A percentile compares a stretch with the other conserved stretches of the same genome.
phyloP scores from a whole-genome alignment of 306 rosid genomes.

The Fragaria nilgerrensis region DNA sequence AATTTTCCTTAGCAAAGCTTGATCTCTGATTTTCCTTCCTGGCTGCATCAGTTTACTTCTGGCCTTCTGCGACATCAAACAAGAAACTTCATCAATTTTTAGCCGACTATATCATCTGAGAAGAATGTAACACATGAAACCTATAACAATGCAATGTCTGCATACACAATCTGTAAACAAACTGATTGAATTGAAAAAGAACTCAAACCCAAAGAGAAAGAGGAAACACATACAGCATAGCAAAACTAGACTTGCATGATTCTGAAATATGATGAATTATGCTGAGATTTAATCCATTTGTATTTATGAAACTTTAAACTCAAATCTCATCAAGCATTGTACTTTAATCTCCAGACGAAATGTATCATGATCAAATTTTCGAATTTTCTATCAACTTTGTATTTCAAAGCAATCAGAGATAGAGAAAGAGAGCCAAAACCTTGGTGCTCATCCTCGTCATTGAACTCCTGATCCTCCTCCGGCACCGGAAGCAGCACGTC shows the following conservation, averaged over 20 bases:
- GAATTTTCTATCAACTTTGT: background rate
- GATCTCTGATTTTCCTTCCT: background rate
- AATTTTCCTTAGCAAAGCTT: background rate
- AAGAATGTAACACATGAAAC: background rate
- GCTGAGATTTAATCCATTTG: background rate
- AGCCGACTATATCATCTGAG: background rate
- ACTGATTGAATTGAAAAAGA: too few relatives aligned
- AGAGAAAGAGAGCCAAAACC: background rate
- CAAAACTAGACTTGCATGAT: too few relatives aligned
- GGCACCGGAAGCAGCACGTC: slow-evolving; percentile 67
- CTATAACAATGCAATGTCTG: background rate
- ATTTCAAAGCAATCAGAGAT: background rate
- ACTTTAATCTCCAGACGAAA: too few relatives aligned
- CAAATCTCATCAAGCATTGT: too few relatives aligned
- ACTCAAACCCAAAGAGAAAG: too few relatives aligned
- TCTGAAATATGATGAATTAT: too few relatives aligned
- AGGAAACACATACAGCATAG: too few relatives aligned
- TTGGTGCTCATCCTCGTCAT: slow-evolving; percentile 38
- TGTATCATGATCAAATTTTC: too few relatives aligned
- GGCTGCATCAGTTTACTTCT: slow-evolving; percentile 4
- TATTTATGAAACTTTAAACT: too few relatives aligned
- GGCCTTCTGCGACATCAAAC: slow-evolving; percentile 20
- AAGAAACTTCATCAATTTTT: background rate
- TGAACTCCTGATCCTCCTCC: slow-evolving; percentile 75
- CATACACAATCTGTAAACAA: background rate